Base-by-base conservation (phyloP, 2,329 filamentous ascomycete genomes). In the Triangularia setosa region DNA sequence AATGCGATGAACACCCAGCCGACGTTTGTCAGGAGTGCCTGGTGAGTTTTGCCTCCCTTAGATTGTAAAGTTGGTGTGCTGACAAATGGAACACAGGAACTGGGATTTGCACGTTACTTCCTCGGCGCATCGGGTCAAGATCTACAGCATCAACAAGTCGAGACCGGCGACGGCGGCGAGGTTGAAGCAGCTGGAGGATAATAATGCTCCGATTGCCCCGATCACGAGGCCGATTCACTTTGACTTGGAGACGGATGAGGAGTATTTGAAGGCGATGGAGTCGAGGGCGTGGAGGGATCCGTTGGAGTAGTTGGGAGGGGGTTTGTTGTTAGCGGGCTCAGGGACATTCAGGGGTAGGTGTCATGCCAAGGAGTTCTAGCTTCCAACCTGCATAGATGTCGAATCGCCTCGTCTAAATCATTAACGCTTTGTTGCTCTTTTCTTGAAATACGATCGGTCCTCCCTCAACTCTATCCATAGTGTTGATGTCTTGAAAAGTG, bases 71-170 rank as follows among this genome's bases (percentile, higher is more conserved):
- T n/a, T n/a, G n/a, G n/a, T n/a, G n/a, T 44, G 11, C 24, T 40
- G 14, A 44, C 33, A 4, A n/a, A 48, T 14, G 4, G 18, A 33
- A 30, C 21, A 27, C 35, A 71, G 80, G 82, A 90, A 90, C 70
- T 89, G 86, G 85, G 87, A 84, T 16, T 74, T 90, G 21, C 87
- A 89, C 70, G 86, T 90, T 3, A 90, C 87, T 0, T 84, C 80
- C 6, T 85, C 81, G 0, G 87, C 83, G 63, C 87, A 89, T 66
- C 79, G 85, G 1, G 79, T 89, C 68, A 83, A 80, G 59, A 74
- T 89, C 6, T 90, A 88, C 73, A 89, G 86, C 68, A 81, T 89
- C 60, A 89, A 89, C 74, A 80, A 75, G 68, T 77, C 74, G 1
- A 79, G 76, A 35, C 78, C 80, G 0, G 67, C 68, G 2, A 89